Evolutionary conservation across 2,329 filamentous ascomycete species (phyloP).

Genomic region (Arthroderma sp.): DNA sequence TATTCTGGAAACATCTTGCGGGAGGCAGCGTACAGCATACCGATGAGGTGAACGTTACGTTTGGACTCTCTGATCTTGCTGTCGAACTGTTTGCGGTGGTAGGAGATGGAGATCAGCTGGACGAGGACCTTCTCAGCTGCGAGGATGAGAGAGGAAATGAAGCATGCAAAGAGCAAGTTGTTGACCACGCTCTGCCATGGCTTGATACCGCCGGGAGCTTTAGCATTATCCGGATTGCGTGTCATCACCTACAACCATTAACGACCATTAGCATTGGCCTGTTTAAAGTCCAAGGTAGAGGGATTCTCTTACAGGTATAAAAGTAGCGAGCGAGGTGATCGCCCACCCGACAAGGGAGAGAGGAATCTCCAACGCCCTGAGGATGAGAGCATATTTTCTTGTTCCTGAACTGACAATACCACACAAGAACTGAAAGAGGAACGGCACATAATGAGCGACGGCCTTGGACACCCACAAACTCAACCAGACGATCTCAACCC

Average conservation of each 20-base stretch:
- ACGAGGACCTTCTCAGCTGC: conserved; percentile 49
- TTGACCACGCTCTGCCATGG: conserved; percentile 45
- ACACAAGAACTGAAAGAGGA: conserved; percentile 48
- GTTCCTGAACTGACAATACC: conserved; percentile 54
- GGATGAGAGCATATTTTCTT: conserved; percentile 50
- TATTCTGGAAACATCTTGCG: conserved; percentile 82
- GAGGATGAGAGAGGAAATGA: conserved; percentile 47
- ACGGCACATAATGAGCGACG: conserved; percentile 46
- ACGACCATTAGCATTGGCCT: conserved; percentile 8
- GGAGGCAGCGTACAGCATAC: conserved; percentile 81
- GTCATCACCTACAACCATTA: conserved; percentile 36
- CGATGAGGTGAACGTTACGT: conserved; percentile 67
- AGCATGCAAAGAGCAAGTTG: conserved; percentile 46
- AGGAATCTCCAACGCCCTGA: conserved; percentile 48
- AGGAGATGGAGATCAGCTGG: conserved; percentile 56
- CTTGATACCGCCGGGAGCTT: conserved; percentile 19
- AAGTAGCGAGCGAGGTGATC: conserved; percentile 48
- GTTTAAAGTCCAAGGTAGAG: too few relatives aligned
- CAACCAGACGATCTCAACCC: conserved; percentile 54
- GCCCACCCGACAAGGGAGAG: conserved; percentile 50
- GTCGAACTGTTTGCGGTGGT: conserved; percentile 56
- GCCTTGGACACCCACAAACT: conserved; percentile 52
- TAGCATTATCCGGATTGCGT: conserved; percentile 27
- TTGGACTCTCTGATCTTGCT: conserved; percentile 77
- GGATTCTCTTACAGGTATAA: conserved; percentile 39